Evolutionary conservation across 1,284 basidiomycete genomes (phyloP).

Genomic region (Cryptococcus neoformans): DNA sequence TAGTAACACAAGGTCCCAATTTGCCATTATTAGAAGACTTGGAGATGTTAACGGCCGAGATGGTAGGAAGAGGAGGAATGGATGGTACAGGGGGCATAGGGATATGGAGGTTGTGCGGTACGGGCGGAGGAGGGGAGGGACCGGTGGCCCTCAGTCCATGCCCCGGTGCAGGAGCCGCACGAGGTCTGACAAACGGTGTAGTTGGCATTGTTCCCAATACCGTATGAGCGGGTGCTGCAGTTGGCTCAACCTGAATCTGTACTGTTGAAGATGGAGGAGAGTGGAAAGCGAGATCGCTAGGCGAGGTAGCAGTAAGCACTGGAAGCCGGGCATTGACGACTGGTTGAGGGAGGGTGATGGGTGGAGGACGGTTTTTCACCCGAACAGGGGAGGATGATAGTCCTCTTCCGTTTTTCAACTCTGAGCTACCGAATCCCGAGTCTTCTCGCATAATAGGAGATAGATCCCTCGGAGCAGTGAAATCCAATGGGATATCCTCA

Average conservation of each 20-base stretch:
- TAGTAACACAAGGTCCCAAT: too few species aligned
- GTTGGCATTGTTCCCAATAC: too few species aligned
- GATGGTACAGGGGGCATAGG: background rate
- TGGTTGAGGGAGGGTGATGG: conserved; percentile 7
- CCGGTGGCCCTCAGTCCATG: too few species aligned
- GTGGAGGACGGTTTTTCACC: conserved; percentile 11
- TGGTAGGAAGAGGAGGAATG: background rate
- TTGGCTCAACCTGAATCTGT: too few species aligned
- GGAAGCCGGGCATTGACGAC: conserved; percentile 6
- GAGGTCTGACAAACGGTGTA: conserved; percentile 29
- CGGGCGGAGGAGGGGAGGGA: too few species aligned
- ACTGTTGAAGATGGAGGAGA: too few species aligned
- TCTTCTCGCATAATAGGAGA: background rate
- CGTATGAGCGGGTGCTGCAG: too few species aligned
- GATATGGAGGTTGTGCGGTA: background rate
- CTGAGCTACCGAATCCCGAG: background rate
- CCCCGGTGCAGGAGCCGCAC: conserved; percentile 16
- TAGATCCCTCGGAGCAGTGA: background rate
- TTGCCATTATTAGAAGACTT: too few species aligned
- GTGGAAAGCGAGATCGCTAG: background rate
- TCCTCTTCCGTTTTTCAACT: background rate
- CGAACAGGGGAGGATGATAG: background rate
- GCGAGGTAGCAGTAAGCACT: conserved; percentile 9
- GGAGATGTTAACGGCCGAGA: too few species aligned
- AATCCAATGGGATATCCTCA: background rate